Base-by-base conservation (phyloP, 2,329 filamentous ascomycete species). In the Neoarthrinium moseri region DNA sequence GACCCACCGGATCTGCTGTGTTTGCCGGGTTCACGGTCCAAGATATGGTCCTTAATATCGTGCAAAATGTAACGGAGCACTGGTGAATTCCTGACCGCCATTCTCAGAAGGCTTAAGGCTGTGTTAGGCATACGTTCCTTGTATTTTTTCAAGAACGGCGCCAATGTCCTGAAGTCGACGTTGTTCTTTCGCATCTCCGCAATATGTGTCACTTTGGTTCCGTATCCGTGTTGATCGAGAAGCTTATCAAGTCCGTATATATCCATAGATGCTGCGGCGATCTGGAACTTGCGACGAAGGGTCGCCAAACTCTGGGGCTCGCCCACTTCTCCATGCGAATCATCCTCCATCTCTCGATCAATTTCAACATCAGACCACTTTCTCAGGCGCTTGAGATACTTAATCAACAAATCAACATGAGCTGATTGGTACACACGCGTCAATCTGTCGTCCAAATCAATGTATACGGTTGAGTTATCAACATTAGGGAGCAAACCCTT, bases 201-300 rank as follows among this genome's bases (percentile, higher is more conserved):
- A 4, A 63, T 44, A 12, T 56, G 20, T 1, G 21, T 10, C 15
- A 51, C 46, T 15, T 45, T 40, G 2, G 55, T 55, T 1, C 53
- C 51, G 20, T 51, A 54, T 3, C 33, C 39, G 22, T 59, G 51
- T 3, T 17, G 5, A 1, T 15, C 32, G 2, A 62, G 30, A 10
- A 61, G 45, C 3, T 45, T 43, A 8, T 61, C 41, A 1, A 63
- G 40, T 4, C 49, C 41, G 22, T 48, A 55, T 1, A 60, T 51
- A 26, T 61, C 60, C 17, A 62, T 40, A 10, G 59, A 62, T 29
- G 59, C 52, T 4, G 58, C 39, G 13, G 56, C 57, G 2, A 63
- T 42, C 24, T 59, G 48, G 32, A 61, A 51, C 3, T 42, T 45
- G 18, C 56, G 48, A 11, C 48, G 18, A 6, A 42, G 27, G 4